Conservation (phyloP, 306 rosid species). For the Sindora glabra region DNA sequence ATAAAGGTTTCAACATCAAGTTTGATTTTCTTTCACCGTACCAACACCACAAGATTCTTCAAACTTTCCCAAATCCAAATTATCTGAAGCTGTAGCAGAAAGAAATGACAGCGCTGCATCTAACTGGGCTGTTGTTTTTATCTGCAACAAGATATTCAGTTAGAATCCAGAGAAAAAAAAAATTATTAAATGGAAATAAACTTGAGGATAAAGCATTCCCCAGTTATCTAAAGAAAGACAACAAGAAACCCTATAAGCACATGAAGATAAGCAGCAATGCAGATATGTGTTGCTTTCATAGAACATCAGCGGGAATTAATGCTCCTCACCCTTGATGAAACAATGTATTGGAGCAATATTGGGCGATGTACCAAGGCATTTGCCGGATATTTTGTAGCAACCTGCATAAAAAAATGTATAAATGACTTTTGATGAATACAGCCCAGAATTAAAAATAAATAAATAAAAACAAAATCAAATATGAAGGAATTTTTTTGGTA, state of each 20-base stretch:
- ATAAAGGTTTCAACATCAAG: not conserved
- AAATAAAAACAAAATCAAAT: not conserved
- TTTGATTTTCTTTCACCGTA: constrained; percentile 18
- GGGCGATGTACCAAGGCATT: constrained; percentile 57
- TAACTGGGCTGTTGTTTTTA: constrained; percentile 76
- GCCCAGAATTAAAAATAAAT: no score
- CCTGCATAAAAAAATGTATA: constrained; percentile 26
- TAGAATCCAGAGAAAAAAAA: not conserved
- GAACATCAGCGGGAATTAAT: not conserved
- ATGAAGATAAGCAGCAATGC: not conserved
- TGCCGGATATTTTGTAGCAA: constrained; percentile 51
- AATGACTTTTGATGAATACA: not conserved
- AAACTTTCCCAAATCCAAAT: constrained; percentile 45
- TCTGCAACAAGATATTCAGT: constrained; percentile 36
- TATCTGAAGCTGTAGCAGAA: constrained; percentile 32
- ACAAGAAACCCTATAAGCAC: not conserved
- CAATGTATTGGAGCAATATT: constrained; percentile 29
- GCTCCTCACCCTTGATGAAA: constrained; percentile 38
- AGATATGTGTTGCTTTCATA: not conserved
- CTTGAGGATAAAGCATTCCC: not conserved
- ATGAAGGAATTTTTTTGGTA: not conserved
- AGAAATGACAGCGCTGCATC: constrained; percentile 78
- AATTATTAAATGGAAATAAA: not conserved
- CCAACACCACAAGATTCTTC: constrained; percentile 20
- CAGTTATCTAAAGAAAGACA: not conserved